Percentiles rank a stretch among this genome's conserved stretches.
phyloP scores from a whole-genome alignment of 306 rosid genomes.

The Castanea mollissima region DNA sequence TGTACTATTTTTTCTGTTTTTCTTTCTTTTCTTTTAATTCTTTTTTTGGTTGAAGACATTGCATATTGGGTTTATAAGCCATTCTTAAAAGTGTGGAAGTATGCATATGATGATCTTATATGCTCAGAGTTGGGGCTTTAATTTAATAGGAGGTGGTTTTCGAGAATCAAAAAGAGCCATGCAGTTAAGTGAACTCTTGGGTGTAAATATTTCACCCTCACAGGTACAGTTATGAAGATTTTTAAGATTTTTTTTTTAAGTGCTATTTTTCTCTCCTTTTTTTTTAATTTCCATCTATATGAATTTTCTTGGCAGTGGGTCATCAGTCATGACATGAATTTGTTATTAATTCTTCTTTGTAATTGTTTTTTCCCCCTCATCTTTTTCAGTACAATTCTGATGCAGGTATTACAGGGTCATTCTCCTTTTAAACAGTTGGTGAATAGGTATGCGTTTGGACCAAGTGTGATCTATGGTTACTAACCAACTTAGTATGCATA shows the following conservation, averaged over 20 bases:
- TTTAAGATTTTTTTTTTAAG: neutral
- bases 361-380: neutral
- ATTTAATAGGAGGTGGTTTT: slow-evolving; percentile 74
- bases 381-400: neutral
- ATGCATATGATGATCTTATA: neutral
- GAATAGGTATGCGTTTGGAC: slow-evolving; percentile 51
- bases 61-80: slow-evolving; percentile 1
- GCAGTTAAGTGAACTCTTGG: slow-evolving; percentile 65
- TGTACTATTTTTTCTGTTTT: neutral
- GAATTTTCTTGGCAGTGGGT: neutral
- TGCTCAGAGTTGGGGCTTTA: neutral
- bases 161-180: slow-evolving; percentile 82
- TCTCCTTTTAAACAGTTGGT: slow-evolving; percentile 79
- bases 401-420: slow-evolving; percentile 92
- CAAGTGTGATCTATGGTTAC: neutral
- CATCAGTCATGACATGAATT: neutral
- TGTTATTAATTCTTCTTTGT: neutral
- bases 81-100: neutral
- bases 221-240: slow-evolving; percentile 50
- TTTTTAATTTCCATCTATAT: neutral
- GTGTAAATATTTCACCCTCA: slow-evolving; percentile 56
- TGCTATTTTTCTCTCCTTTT: slow-evolving; percentile 5
- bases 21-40: neutral
- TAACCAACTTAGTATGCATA: neutral
- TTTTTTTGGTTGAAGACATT: neutral